phyloP scores from a whole-genome alignment of 495 filamentous ascomycete species.

The Aspergillus avenaceus region DNA sequence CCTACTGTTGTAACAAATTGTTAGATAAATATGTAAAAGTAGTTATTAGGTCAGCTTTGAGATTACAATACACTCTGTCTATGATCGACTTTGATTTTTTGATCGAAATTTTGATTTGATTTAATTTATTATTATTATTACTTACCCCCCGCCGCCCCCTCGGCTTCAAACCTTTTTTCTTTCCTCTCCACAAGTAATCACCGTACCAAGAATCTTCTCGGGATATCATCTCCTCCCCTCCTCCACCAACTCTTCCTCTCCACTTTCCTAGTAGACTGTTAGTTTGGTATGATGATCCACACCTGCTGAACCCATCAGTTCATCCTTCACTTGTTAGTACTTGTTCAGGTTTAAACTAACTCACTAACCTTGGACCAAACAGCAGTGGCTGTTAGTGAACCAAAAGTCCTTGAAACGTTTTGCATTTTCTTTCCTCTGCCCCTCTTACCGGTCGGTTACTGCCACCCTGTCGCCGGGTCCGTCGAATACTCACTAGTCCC shows the following conservation, averaged over 20 bases:
- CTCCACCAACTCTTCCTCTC: slow-evolving; percentile 4
- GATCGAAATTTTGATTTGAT: no score
- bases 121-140: no score
- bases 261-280: slow-evolving; percentile 7
- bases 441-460: slow-evolving; percentile 5
- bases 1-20: no score
- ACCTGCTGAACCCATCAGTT: slow-evolving; percentile 7
- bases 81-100: no score
- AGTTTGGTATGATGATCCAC: slow-evolving; percentile 9
- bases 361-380: slow-evolving; percentile 8
- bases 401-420: slow-evolving; percentile 1
- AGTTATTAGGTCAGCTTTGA: no score
- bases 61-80: no score
- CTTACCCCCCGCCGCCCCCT: slow-evolving; percentile 9
- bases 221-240: background rate
- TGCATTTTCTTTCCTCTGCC: slow-evolving; percentile 4
- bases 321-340: slow-evolving; percentile 11
- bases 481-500: slow-evolving; percentile 10
- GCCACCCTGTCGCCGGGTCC: slow-evolving; percentile 21
- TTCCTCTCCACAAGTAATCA: slow-evolving; percentile 5
- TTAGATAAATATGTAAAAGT: no score
- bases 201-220: background rate
- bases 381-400: slow-evolving; percentile 6
- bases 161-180: background rate
- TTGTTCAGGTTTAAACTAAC: slow-evolving; percentile 10